Evolutionary conservation across 768 basidiomycete genomes (phyloP).

Genomic region (Cytidiella melzeri): DNA sequence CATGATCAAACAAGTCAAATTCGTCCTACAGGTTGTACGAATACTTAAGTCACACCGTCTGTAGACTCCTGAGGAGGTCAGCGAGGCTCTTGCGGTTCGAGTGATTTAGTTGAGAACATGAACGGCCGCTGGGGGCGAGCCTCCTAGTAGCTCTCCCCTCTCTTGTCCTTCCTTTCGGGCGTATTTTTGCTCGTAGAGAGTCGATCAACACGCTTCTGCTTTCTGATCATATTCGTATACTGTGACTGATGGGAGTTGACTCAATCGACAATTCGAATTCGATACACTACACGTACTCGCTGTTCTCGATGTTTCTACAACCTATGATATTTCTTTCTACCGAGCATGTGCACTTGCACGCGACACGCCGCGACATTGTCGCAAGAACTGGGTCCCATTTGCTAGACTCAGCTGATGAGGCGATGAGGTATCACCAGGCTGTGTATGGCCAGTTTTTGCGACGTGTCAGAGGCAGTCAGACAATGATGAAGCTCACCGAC

Average conservation of each 20-base stretch:
- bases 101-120: no score
- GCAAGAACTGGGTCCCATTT: slow-evolving; percentile 1
- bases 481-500: background rate
- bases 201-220: no score
- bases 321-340: background rate
- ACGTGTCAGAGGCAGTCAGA: background rate
- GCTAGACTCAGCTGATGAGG: slow-evolving; percentile 1
- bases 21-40: slow-evolving; percentile 47
- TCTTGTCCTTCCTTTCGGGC: no score
- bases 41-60: background rate
- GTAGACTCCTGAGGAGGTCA: slow-evolving; percentile 91
- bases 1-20: slow-evolving; percentile 71
- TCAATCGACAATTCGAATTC: no score
- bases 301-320: background rate
- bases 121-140: no score
- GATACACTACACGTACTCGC: no score
- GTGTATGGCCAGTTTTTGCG: background rate
- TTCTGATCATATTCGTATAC: no score
- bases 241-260: no score
- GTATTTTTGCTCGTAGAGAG: no score
- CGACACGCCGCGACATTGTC: slow-evolving; percentile 4
- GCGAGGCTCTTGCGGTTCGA: no score
- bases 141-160: no score
- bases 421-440: background rate
- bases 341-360: background rate